Conservation (phyloP, 148 eudicot genomes). For the Euryodendron excelsum region DNA sequence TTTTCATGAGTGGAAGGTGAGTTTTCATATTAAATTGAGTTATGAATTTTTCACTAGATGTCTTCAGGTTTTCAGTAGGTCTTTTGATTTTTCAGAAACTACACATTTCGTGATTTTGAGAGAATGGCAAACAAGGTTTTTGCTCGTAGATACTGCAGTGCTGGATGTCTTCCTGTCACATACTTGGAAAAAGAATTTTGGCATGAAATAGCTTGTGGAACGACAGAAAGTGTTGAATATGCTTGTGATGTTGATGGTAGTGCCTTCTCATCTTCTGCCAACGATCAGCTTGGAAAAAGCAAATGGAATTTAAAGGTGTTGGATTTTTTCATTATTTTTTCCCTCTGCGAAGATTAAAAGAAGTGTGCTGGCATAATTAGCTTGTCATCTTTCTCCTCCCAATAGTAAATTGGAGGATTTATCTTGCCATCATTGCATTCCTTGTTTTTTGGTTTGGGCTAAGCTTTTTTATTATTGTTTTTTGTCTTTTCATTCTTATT, state of each 20-base stretch:
- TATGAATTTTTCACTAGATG: background rate
- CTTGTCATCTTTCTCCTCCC: background rate
- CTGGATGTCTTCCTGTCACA: slow-evolving; percentile 78
- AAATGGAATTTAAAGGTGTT: slow-evolving; percentile 95
- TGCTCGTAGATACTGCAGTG: slow-evolving; percentile 81
- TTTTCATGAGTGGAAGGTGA: slow-evolving; percentile 97
- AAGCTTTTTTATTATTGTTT: background rate
- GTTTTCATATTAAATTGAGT: slow-evolving; percentile 16
- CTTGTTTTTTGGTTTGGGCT: background rate
- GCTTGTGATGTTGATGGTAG: slow-evolving; percentile 99
- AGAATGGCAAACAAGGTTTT: slow-evolving; percentile 96
- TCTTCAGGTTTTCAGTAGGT: slow-evolving; percentile 22
- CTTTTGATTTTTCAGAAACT: slow-evolving; percentile 62
- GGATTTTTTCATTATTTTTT: slow-evolving; percentile 11
- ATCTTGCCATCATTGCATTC: background rate
- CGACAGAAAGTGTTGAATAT: slow-evolving; percentile 94
- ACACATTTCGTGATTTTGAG: slow-evolving; percentile 93
- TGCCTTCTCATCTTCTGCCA: slow-evolving; percentile 91
- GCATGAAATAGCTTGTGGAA: slow-evolving; percentile 94
- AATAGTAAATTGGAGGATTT: background rate
- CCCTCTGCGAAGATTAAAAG: background rate
- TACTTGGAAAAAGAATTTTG: slow-evolving; percentile 97
- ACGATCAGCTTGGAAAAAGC: slow-evolving; percentile 90
- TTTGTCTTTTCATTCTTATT: background rate
- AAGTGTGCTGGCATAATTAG: background rate